phyloP scores from a whole-genome alignment of 306 rosid species.

The Pueraria montana region DNA sequence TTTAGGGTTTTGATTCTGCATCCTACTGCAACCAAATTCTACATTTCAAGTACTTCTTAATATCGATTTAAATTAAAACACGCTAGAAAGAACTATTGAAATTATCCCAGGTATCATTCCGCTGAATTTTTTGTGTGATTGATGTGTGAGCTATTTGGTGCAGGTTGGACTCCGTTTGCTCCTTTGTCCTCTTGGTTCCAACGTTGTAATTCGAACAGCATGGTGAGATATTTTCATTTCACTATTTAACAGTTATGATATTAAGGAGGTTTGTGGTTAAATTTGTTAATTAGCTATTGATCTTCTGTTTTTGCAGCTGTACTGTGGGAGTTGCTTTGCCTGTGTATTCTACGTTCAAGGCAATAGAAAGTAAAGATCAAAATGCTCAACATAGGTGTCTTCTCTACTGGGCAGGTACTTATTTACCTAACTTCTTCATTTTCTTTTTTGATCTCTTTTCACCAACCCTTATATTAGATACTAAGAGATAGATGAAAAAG shows the following conservation, averaged over 20 bases:
- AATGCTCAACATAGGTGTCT: slow-evolving; percentile 82
- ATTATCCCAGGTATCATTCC: not conserved
- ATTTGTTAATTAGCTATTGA: not conserved
- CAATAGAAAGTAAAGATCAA: slow-evolving; percentile 81
- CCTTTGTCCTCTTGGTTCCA: slow-evolving; percentile 83
- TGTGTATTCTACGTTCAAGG: slow-evolving; percentile 90
- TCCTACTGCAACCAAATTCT: slow-evolving; percentile 17
- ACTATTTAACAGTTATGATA: slow-evolving; percentile 2
- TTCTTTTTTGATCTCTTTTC: not conserved
- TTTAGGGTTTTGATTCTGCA: slow-evolving; percentile 41
- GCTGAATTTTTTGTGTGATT: not conserved
- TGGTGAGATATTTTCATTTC: slow-evolving; percentile 55
- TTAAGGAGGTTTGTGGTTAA: not conserved
- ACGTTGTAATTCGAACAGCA: slow-evolving; percentile 84
- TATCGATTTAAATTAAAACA: not conserved
- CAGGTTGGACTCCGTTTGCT: slow-evolving; percentile 91
- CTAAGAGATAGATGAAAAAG: not conserved
- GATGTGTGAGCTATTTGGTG: slow-evolving; percentile 42
- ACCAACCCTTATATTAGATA: not conserved
- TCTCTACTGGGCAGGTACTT: slow-evolving; percentile 90
- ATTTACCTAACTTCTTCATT: slow-evolving; percentile 6
- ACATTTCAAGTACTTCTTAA: not conserved
- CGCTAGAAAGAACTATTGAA: not conserved
- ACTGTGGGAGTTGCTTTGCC: slow-evolving; percentile 88
- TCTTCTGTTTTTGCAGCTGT: slow-evolving; percentile 63